A percentile compares a stretch with the other conserved stretches of the same genome.
Conservation (phyloP, 306 rosid genomes). For the Canavalia gladiata region DNA sequence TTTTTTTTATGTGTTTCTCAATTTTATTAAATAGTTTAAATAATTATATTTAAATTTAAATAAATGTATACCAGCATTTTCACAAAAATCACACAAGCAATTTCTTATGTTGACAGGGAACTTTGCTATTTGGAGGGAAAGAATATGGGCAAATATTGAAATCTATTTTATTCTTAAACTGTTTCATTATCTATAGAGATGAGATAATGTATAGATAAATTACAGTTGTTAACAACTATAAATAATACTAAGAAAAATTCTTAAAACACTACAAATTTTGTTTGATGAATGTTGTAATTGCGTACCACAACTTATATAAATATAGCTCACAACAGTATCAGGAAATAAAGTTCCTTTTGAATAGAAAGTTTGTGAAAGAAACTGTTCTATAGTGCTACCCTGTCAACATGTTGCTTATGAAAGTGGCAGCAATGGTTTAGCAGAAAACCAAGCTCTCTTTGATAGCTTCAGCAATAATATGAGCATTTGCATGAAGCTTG, state of each 20-base stretch:
- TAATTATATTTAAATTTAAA: no score
- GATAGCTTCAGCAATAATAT: background rate
- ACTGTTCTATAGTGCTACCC: constrained; percentile 3
- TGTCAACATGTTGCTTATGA: background rate
- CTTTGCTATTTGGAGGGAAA: no score
- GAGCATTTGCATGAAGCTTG: background rate
- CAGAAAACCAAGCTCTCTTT: no score
- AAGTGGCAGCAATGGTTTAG: background rate
- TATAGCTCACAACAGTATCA: constrained; percentile 5
- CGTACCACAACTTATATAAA: background rate
- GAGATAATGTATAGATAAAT: no score
- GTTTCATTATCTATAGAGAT: no score
- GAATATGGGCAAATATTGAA: no score
- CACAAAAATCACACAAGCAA: no score
- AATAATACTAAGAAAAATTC: background rate
- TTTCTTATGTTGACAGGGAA: no score
- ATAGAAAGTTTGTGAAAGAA: constrained; percentile 18
- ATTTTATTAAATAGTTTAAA: no score
- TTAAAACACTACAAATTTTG: background rate
- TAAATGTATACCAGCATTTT: no score
- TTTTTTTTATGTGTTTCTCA: no score
- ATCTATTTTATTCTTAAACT: no score
- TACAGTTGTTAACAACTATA: background rate
- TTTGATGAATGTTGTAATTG: constrained; percentile 33
- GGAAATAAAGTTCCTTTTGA: constrained; percentile 10